These are phyloP conservation scores for Talaromyces sp. DNA, from an alignment of 2,329 filamentous ascomycete species.

Conservation along the genomic window DNA sequence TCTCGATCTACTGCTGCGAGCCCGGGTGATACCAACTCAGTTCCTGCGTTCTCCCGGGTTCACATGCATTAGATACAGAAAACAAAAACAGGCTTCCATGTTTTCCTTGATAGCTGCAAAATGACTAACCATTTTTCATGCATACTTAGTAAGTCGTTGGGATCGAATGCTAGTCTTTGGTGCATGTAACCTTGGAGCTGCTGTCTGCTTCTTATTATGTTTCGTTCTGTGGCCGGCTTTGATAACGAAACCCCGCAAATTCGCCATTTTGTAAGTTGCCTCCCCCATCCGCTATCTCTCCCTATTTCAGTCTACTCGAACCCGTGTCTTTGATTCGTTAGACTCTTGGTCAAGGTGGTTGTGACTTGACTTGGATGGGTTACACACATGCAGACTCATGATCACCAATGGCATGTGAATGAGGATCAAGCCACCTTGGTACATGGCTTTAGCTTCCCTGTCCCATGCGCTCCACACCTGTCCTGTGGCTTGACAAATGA, in stretches of 20 bases:
- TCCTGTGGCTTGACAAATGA: constrained; percentile 15
- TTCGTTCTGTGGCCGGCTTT: constrained; percentile 86
- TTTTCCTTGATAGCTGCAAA: background rate
- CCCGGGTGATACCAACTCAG: constrained; percentile 34
- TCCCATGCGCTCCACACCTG: constrained; percentile 7
- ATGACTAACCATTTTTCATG: constrained; percentile 19
- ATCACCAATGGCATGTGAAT: constrained; percentile 14
- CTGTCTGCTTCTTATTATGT: constrained; percentile 85
- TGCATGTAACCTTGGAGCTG: constrained; percentile 82
- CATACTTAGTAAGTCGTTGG: constrained; percentile 82
- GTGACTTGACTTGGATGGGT: constrained; percentile 1
- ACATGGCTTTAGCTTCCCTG: background rate
- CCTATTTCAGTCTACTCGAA: constrained; percentile 1
- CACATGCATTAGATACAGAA: constrained; percentile 24
- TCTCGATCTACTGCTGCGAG: constrained; percentile 19
- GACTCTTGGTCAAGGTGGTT: background rate
- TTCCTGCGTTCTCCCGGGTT: constrained; percentile 38
- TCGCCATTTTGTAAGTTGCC: constrained; percentile 89
- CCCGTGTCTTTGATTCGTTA: constrained; percentile 1
- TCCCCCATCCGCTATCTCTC: background rate
- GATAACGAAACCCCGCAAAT: constrained; percentile 79
- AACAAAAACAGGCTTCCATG: constrained; percentile 1
- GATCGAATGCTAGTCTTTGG: constrained; percentile 90
- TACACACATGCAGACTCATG: constrained; percentile 9
- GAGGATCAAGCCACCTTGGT: constrained; percentile 10